Evolutionary conservation across 2,329 filamentous ascomycete species (phyloP).

Genomic region (Penicillium sp.): DNA sequence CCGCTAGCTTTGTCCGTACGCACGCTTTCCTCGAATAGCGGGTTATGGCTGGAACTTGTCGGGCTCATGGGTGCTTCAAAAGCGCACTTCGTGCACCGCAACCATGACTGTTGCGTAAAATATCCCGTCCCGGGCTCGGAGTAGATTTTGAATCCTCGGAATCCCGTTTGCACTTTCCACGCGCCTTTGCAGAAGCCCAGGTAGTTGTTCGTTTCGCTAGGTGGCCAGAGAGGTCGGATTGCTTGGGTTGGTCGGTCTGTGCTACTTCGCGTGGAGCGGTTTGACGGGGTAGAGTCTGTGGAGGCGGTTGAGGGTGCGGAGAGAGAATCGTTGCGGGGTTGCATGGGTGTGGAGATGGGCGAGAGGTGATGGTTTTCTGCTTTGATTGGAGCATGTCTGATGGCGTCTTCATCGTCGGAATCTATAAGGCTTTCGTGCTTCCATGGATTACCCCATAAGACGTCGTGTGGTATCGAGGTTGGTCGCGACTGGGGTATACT

Average conservation of each 20-base stretch:
- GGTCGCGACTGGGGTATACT: not conserved
- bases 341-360: not conserved
- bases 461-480: not conserved
- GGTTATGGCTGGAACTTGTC: not conserved
- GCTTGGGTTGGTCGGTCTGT: not conserved
- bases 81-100: slow-evolving; percentile 43
- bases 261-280: slow-evolving; percentile 3
- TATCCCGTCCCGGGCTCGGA: slow-evolving; percentile 12
- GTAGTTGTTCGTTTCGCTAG: slow-evolving; percentile 35
- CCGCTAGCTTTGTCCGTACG: slow-evolving; percentile 31
- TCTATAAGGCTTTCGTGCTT: not conserved
- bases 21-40: slow-evolving; percentile 31
- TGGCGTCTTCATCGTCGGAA: not conserved
- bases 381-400: not conserved
- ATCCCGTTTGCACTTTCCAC: slow-evolving; percentile 36
- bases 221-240: slow-evolving; percentile 27
- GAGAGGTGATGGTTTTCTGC: not conserved
- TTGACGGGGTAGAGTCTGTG: slow-evolving; percentile 10
- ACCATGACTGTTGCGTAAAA: slow-evolving; percentile 33
- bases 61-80: slow-evolving; percentile 41
- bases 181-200: slow-evolving; percentile 49
- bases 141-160: slow-evolving; percentile 17
- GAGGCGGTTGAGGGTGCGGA: slow-evolving; percentile 10
- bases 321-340: not conserved
- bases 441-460: not conserved